These are phyloP conservation scores for Blastobotrys robertii DNA, from an alignment of 805 yeast genomes.

Conservation along the genomic window DNA sequence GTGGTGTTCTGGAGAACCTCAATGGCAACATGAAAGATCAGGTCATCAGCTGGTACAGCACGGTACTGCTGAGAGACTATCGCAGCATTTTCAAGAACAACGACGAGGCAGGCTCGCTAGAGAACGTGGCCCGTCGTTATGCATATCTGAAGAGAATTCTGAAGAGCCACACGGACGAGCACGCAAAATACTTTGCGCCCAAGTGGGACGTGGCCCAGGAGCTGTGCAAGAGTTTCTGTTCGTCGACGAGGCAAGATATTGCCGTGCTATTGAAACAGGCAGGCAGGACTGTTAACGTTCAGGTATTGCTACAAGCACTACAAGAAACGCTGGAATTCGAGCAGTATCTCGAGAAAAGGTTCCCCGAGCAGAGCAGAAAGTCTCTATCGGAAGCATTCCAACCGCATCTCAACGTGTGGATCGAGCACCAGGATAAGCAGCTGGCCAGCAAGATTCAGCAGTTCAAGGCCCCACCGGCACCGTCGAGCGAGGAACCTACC, in stretches of 20 bases:
- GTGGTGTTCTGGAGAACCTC: slow-evolving; percentile 58
- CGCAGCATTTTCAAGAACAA: slow-evolving; percentile 60
- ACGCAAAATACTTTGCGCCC: slow-evolving; percentile 49
- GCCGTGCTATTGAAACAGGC: slow-evolving; percentile 38
- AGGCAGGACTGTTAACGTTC: slow-evolving; percentile 43
- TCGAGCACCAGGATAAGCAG: slow-evolving; percentile 65
- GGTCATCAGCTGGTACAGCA: slow-evolving; percentile 64
- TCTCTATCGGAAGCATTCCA: slow-evolving; percentile 63
- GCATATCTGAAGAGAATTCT: slow-evolving; percentile 70
- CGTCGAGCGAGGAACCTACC: slow-evolving; percentile 35
- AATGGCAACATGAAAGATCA: slow-evolving; percentile 41
- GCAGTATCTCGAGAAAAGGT: slow-evolving; percentile 52
- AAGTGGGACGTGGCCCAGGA: slow-evolving; percentile 62
- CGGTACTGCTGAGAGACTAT: slow-evolving; percentile 61
- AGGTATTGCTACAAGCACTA: slow-evolving; percentile 55
- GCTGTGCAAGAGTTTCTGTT: slow-evolving; percentile 54
- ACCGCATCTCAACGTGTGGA: slow-evolving; percentile 80
- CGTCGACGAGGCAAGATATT: slow-evolving; percentile 59
- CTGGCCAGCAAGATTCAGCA: slow-evolving; percentile 55
- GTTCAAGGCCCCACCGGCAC: slow-evolving; percentile 34
- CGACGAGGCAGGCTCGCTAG: slow-evolving; percentile 93
- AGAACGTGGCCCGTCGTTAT: slow-evolving; percentile 72
- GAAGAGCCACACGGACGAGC: slow-evolving; percentile 44
- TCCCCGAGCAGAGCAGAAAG: slow-evolving; percentile 22
- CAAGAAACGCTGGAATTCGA: slow-evolving; percentile 82